phyloP scores from a whole-genome alignment of 1,284 basidiomycete genomes.

The Cystobasidium slooffiae region DNA sequence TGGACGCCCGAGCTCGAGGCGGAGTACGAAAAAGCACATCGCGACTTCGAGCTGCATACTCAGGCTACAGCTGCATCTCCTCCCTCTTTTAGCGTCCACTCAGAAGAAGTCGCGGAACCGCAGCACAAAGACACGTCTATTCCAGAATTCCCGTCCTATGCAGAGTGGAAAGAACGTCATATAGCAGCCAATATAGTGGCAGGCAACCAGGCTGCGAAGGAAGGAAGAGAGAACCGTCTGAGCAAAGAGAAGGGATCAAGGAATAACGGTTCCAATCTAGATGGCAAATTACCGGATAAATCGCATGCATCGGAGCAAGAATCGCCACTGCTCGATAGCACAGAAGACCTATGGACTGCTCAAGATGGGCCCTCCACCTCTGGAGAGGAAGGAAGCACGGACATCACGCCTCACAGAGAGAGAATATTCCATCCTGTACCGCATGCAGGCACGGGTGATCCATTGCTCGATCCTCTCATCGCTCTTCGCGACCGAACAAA shows the following conservation, averaged over 20 bases:
- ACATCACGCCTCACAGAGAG: neutral
- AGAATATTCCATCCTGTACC: conserved; percentile 35
- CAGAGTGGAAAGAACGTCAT: conserved; percentile 39
- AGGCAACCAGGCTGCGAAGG: conserved; percentile 4
- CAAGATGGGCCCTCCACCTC: neutral
- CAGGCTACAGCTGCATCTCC: conserved; percentile 1
- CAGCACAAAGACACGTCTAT: neutral
- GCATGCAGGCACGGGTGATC: conserved; percentile 36
- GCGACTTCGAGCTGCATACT: neutral
- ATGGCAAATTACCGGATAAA: neutral
- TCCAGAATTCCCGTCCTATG: conserved; percentile 39
- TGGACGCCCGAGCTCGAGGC: conserved; percentile 20
- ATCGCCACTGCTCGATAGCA: neutral
- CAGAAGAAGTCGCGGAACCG: neutral
- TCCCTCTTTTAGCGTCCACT: neutral
- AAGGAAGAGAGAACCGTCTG: neutral
- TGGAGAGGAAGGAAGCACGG: neutral
- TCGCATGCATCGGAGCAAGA: neutral
- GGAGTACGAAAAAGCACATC: conserved; percentile 22
- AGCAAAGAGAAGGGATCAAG: neutral
- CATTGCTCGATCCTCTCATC: conserved; percentile 49
- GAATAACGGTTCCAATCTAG: neutral
- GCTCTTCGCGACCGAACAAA: conserved; percentile 74
- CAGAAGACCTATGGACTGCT: neutral
- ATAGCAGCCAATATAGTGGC: conserved; percentile 21